A percentile compares a stretch with the other conserved stretches of the same genome.
phyloP scores from a whole-genome alignment of 2,329 filamentous ascomycete species.

The Phaeosphaeria sp. region DNA sequence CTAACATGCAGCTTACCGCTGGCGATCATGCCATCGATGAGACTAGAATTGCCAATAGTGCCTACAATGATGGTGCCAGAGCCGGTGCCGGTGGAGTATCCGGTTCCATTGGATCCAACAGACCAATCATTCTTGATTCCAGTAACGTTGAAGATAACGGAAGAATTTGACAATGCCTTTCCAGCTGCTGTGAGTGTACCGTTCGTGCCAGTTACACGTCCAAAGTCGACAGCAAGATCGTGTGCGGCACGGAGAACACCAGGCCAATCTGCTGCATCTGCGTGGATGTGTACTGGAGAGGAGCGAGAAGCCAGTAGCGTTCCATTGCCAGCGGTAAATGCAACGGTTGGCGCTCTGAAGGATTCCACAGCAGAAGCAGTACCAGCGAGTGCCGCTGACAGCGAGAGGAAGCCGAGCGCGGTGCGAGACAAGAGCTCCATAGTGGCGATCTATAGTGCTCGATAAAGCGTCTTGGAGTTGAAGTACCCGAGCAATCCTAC shows the following conservation, averaged over 20 bases:
- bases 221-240: constrained; percentile 73
- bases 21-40: constrained; percentile 65
- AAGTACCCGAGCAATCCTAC: constrained; percentile 16
- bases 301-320: constrained; percentile 38
- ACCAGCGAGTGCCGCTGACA: constrained; percentile 27
- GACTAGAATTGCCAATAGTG: constrained; percentile 68
- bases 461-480: constrained; percentile 9
- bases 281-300: constrained; percentile 38
- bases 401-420: constrained; percentile 31
- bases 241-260: constrained; percentile 72
- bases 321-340: constrained; percentile 52
- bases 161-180: constrained; percentile 55
- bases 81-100: constrained; percentile 11
- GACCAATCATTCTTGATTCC: constrained; percentile 46
- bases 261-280: constrained; percentile 63
- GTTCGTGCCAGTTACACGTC: constrained; percentile 71
- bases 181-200: constrained; percentile 62
- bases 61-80: constrained; percentile 68
- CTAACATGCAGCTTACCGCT: constrained; percentile 64
- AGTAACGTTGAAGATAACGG: constrained; percentile 52
- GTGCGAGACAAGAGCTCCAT: constrained; percentile 41
- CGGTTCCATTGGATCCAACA: constrained; percentile 22
- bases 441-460: constrained; percentile 5
- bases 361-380: constrained; percentile 38
- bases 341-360: constrained; percentile 59